Evolutionary conservation across 495 filamentous ascomycete species (phyloP), one percentile per base, ranked within the genome.

Genomic region (Haplographium delicatum): DNA sequence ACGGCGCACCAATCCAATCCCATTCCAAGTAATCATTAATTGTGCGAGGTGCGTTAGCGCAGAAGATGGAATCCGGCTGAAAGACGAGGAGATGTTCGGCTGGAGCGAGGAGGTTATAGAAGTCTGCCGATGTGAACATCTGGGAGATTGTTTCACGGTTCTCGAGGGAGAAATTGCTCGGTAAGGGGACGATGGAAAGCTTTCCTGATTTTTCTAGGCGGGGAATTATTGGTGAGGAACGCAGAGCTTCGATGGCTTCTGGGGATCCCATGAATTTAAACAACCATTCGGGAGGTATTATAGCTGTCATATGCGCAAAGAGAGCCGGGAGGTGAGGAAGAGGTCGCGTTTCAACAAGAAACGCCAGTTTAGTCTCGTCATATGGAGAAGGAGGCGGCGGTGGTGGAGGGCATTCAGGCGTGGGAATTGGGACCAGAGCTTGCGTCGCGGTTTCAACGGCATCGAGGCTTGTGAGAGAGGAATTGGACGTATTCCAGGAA

Each of bases 341-440:
- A 5, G 51, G 59, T 6, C 59, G 59, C 3, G 52, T 62, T 46
- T 62, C 59, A 16, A 59, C 47, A 7, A 62, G 19, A 41, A 62
- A 49, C 16, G 59, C 59, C 22, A 62, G 43, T 27, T 54, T 53
- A 19, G 24, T 56, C 0, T 35, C 31, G 30, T 62, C 56, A 61
- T 67, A 74, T 13, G 60, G 59, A 9, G 53, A 56, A 15, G 58
- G 59, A 8, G 64, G 62, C 25, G 40, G 41, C 26, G 38, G 44
- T 16, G 33, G 42, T 9, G 48, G 22, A 5, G 48, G 46, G 10
- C 44, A 38, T n/a, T 19, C 39, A 34, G 38, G 28, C 11, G 49
- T 15, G 3, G 43, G 25, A 45, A 27, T 24, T 33, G 43, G 43
- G 8, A 20, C 43, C 6, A 23, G 40, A 25, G 16, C 15, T 24